Base-by-base conservation (phyloP, 495 filamentous ascomycete genomes). In the Xylaria flabelliformis region DNA sequence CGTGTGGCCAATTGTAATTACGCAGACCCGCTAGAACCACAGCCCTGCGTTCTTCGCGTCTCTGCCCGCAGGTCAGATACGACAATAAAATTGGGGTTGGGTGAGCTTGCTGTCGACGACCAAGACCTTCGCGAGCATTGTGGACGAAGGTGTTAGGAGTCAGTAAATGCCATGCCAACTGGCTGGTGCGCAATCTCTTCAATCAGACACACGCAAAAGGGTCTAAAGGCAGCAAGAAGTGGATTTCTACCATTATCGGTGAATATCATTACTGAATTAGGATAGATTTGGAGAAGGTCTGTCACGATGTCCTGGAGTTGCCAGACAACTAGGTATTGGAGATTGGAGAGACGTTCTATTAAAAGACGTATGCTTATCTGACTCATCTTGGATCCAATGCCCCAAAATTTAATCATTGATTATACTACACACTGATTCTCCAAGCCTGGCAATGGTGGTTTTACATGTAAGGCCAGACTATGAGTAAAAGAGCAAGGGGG, bases 151-250 rank as follows among this genome's bases (percentile, higher is more conserved):
- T 8, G 36, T 39, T 39, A 39, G 55, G 34, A 29, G 29, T 58
- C 26, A 15, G 55, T 58, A 58, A 58, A 58, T 13, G 4, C 29
- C 9, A 15, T 4, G 55, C 26, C 32, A 63, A 2, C 26, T 29
- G 26, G n/a, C n/a, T 63, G 2, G 10, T 8, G 59, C 15, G 36
- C 12, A 41, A 63, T 26, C 3, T 44, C 39, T 10, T 24, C 32
- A 19, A 41, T 62, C 17, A 15, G n/a, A 17, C 26, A 39, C 26
- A 41, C 4, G 39, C 12, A 12, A n/a, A 12, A 2, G 26, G 8
- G n/a, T 12, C 36, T 42, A 63, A 63, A 24, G 59, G 34, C 59
- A 63, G 59, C 39, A 36, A 63, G 34, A 41, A 63, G 59, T 26
- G 15, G 59, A 21, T 13, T 26, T 41, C 36, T 26, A 29, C 6